Evolutionary conservation across 352 stramenopile species (phyloP).

Genomic region (Sclerospora graminicola): DNA sequence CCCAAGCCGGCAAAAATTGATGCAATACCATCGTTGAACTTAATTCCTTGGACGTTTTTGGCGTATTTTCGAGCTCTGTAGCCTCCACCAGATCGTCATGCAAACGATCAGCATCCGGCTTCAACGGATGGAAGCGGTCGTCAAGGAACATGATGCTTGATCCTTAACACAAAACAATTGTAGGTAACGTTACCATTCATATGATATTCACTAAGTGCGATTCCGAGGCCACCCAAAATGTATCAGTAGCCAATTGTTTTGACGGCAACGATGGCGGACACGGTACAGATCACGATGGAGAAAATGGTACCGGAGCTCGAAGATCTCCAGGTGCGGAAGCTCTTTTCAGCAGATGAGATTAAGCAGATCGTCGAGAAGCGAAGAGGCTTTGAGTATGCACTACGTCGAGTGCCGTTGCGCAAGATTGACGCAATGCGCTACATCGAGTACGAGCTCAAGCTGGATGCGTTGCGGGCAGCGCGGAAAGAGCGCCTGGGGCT

Average conservation of each 20-base stretch:
- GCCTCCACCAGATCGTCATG: constrained; percentile 50
- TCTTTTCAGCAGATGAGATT: constrained; percentile 85
- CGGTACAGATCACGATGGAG: constrained; percentile 89
- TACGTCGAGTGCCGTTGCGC: constrained; percentile 79
- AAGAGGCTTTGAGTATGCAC: constrained; percentile 88
- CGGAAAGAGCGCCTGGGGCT: constrained; percentile 69
- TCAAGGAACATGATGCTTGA: constrained; percentile 59
- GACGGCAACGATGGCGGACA: constrained; percentile 93
- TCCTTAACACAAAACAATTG: neutral
- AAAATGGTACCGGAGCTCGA: constrained; percentile 92
- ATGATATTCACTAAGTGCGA: no score
- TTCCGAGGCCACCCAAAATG: no score
- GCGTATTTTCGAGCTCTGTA: constrained; percentile 41
- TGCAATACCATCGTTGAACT: constrained; percentile 63
- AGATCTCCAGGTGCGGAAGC: constrained; percentile 79
- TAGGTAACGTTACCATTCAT: neutral
- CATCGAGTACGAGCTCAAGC: constrained; percentile 89
- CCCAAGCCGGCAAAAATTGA: constrained; percentile 78
- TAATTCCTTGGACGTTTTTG: constrained; percentile 61
- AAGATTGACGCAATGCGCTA: constrained; percentile 90
- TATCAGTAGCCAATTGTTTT: no score
- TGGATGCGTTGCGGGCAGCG: constrained; percentile 80
- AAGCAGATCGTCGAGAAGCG: constrained; percentile 85
- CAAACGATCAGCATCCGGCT: constrained; percentile 57
- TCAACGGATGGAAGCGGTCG: constrained; percentile 73